Base-by-base conservation (phyloP, 805 yeast genomes). In the Starmera pachycereana region DNA sequence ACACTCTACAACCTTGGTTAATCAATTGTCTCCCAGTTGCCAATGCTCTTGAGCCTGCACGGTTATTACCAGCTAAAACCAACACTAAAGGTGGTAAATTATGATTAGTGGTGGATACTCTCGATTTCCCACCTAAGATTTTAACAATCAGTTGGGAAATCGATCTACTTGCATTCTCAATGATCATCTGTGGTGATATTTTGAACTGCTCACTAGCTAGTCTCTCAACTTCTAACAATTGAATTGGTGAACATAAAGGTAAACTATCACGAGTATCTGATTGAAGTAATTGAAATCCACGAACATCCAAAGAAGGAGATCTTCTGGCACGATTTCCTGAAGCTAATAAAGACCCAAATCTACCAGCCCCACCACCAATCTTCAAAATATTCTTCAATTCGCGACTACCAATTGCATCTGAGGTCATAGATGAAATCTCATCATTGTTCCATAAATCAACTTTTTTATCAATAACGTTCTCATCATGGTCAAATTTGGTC, bases 51-150 rank as follows among this genome's bases (percentile, higher is more conserved):
- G 78, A 70, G 18, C 95, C 94, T 18, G 90, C 71, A 41, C 80
- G 66, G 40, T 78, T 78, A 35, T 81, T 81, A n/a, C 94, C 92
- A 4, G 75, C 76, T 25, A 87, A 63, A 2, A 81, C 61, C 12
- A 87, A 63, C 3, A 84, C 80, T 40, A 86, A 61, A 2, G 96
- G 96, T 8, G 88, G 83, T 14, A 84, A 68, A 54, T 88, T 87
- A 53, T 80, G 86, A 55, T 83, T 83, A n/a, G 67, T 63, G 27
- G 69, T 65, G 32, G 76, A 69, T 41, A 86, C 65, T 48, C 96
- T 67, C 7, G 75, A 67, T 10, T 72, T 58, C 1, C 95, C 95
- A 11, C 94, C 88, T 16, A 88, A 64, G 14, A 77, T 70, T 39
- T 71, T 66, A 25, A 80, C 65, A 2, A 82, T 69, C 38, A 82